A percentile compares a stretch with the other conserved stretches of the same genome.
phyloP scores from a whole-genome alignment of 306 rosid genomes.

The Dryas octopetala region DNA sequence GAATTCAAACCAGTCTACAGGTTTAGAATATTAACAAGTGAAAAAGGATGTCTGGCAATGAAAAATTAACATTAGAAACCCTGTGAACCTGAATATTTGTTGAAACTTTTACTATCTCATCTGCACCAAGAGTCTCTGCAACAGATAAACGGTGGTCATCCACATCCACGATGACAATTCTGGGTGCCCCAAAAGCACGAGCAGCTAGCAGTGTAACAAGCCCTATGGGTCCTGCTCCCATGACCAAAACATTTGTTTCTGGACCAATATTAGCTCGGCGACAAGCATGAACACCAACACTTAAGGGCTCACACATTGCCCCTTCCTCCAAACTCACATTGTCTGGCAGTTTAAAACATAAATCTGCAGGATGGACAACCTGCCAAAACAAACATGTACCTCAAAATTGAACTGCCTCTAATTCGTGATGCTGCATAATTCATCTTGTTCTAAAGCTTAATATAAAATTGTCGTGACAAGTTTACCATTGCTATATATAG shows the following conservation, averaged over 20 bases:
- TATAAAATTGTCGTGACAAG: not conserved
- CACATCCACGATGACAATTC: constrained; percentile 65
- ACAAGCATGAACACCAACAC: constrained; percentile 95
- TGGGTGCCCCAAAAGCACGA: constrained; percentile 78
- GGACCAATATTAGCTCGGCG: constrained; percentile 82
- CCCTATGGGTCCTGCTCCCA: constrained; percentile 97
- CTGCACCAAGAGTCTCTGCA: constrained; percentile 80
- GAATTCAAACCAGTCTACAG: not conserved
- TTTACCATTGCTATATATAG: not conserved
- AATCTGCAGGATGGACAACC: constrained; percentile 90
- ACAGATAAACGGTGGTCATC: constrained; percentile 78
- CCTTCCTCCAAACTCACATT: constrained; percentile 92
- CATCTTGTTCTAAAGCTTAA: not conserved
- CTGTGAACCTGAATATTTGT: constrained; percentile 53
- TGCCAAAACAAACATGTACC: constrained; percentile 31
- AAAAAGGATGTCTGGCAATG: not conserved
- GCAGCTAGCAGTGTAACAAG: constrained; percentile 87
- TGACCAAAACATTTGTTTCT: constrained; percentile 72
- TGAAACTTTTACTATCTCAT: constrained; percentile 67
- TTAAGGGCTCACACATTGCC: constrained; percentile 93
- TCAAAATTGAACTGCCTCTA: not conserved
- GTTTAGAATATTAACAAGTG: too few relatives aligned
- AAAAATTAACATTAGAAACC: not conserved
- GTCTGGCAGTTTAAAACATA: constrained; percentile 80
- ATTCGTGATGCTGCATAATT: not conserved